Conservation (phyloP, 1,139 yeast species). For the Pneumocystis wakefieldiae region DNA sequence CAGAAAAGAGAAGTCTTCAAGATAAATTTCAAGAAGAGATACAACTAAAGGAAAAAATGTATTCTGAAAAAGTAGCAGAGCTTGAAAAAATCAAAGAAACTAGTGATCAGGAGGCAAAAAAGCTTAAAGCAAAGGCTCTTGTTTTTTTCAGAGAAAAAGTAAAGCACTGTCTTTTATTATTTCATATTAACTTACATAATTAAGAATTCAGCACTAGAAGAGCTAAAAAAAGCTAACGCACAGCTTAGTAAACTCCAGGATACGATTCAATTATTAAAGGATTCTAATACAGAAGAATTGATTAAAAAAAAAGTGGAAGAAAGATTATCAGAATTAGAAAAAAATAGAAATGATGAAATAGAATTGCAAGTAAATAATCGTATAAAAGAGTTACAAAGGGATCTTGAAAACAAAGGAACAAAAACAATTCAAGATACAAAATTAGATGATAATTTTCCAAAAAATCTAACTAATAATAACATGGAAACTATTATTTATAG, state of each 20-base stretch:
- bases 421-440: conserved; percentile 2
- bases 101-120: conserved; percentile 23
- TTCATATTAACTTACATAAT: conserved; percentile 21
- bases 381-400: conserved; percentile 21
- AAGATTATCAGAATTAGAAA: conserved; percentile 3
- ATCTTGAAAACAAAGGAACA: conserved; percentile 14
- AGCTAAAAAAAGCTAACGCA: conserved; percentile 13
- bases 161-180: background rate
- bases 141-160: conserved; percentile 4
- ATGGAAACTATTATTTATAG: conserved; percentile 9
- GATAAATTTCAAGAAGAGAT: conserved; percentile 16
- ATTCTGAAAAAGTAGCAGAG: background rate
- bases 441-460: conserved; percentile 16
- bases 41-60: conserved; percentile 24
- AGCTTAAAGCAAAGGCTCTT: conserved; percentile 28
- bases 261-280: conserved; percentile 5
- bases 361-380: conserved; percentile 17
- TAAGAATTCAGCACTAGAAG: conserved; percentile 18
- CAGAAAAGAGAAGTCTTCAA: conserved; percentile 22
- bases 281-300: background rate
- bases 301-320: conserved; percentile 1
- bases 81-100: background rate
- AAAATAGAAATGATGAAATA: conserved; percentile 7
- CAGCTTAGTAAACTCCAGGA: conserved; percentile 4
- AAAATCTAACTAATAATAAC: conserved; percentile 16